Evolutionary conservation across 495 filamentous ascomycete species (phyloP).

Genomic region (Melanomma pulvis-pyrius): DNA sequence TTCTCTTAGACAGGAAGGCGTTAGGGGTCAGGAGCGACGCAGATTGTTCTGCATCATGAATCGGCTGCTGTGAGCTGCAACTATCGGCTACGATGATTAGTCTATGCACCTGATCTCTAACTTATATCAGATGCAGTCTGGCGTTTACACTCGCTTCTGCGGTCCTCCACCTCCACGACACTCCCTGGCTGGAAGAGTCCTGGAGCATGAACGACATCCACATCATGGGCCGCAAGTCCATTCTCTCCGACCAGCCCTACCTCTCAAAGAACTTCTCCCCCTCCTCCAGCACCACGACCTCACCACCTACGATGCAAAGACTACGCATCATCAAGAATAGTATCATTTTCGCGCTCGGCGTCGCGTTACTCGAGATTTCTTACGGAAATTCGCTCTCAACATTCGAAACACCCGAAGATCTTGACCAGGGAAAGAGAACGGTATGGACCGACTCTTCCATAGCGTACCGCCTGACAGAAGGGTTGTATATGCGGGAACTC

Average conservation of each 20-base stretch:
- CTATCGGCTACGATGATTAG: too few species aligned
- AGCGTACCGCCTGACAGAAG: neutral
- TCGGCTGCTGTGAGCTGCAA: too few species aligned
- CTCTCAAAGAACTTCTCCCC: neutral
- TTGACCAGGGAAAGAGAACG: neutral
- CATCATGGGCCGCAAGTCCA: slow-evolving; percentile 32
- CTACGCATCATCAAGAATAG: neutral
- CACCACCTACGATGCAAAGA: slow-evolving; percentile 2
- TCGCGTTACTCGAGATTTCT: neutral
- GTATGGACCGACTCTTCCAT: neutral
- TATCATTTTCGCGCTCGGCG: neutral
- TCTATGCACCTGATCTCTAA: neutral
- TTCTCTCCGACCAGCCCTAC: slow-evolving; percentile 7
- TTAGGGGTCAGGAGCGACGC: too few species aligned
- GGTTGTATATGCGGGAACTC: neutral
- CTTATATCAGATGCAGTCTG: neutral
- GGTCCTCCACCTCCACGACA: slow-evolving; percentile 5
- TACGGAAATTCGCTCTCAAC: neutral
- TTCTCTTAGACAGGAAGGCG: neutral
- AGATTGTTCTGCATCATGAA: too few species aligned
- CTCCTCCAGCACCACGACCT: slow-evolving; percentile 24
- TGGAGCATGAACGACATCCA: slow-evolving; percentile 46
- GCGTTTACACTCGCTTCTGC: slow-evolving; percentile 6
- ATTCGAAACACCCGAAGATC: neutral
- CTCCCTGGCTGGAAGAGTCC: slow-evolving; percentile 63